Conservation (phyloP, 768 basidiomycete species). For the Termitomyces bulborhizus region DNA sequence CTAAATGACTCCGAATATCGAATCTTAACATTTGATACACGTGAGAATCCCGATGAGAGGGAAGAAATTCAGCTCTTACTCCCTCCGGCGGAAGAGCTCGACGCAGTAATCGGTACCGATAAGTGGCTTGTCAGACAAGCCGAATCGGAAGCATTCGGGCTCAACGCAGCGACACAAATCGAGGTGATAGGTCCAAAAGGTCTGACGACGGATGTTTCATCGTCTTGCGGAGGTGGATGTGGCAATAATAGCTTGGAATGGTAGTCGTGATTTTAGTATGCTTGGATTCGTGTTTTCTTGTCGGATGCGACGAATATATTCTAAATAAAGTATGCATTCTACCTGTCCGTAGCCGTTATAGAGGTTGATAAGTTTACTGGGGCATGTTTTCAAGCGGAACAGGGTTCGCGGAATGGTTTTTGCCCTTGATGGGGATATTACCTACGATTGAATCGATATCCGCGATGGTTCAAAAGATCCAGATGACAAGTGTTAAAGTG, state of each 20-base stretch:
- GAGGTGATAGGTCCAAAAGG: slow-evolving; percentile 20
- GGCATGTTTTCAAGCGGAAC: too few species aligned
- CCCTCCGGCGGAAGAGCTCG: slow-evolving; percentile 49
- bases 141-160: slow-evolving; percentile 30
- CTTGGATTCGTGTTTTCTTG: too few species aligned
- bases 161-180: slow-evolving; percentile 24
- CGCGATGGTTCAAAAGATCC: too few species aligned
- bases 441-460: too few species aligned
- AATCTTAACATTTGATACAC: slow-evolving; percentile 57
- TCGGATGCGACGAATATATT: too few species aligned
- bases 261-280: background rate
- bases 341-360: too few species aligned
- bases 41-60: slow-evolving; percentile 28
- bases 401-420: too few species aligned
- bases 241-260: slow-evolving; percentile 3
- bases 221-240: slow-evolving; percentile 1
- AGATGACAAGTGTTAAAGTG: too few species aligned
- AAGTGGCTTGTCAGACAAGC: slow-evolving; percentile 60
- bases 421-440: too few species aligned
- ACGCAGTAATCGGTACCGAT: slow-evolving; percentile 54
- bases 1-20: slow-evolving; percentile 53
- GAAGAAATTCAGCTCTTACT: slow-evolving; percentile 39
- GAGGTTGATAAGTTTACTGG: too few species aligned
- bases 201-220: background rate
- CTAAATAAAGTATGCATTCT: background rate